Base-by-base conservation (phyloP, 768 basidiomycete species). In the Dacryopinax primogenitus region DNA sequence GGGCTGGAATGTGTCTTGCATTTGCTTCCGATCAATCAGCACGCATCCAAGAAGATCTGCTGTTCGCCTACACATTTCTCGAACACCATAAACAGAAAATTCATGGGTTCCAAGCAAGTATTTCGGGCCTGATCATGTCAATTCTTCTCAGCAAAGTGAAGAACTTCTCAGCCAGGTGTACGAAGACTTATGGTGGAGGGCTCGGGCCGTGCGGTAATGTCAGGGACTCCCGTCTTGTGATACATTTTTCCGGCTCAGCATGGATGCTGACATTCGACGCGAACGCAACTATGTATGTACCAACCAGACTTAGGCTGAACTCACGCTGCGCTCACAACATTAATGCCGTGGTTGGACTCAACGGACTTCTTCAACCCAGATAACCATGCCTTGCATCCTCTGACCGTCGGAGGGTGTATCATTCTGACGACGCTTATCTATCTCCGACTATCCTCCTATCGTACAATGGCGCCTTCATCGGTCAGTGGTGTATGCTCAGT, bases 341-440 rank as follows among this genome's bases (percentile, higher is more conserved):
- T 30, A 58, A 58, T 58, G 51, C 51, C 51, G 11, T 30, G 26
- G 7, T 30, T 58, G 3, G 51, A 58, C 18, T 23, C 4, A 32
- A 58, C 26, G 3, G 51, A 58, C 21, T 58, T 11, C 11, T 58
- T 23, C 26, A 30, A 58, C 51, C 51, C 51, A 32, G 23, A 15
- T 3, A 30, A 58, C 32, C 51, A 58, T 32, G 26, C 26, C 9
- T 30, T 58, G 7, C 51, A 58, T 18, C 51, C 51, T 7, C 26
- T 58, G 15, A 30, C 51, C 4, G 51, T 58, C 51, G 51, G 51
- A 58, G 51, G 51, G 32, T 58, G 51, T 30, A 58, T 58, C 26
- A 58, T 58, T 21, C 51, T 58, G 15, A 58, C 51, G 9, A 58
- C 51, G 13, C 51, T 58, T 15, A 30, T 58, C 26, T 58, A 58